Conservation (phyloP, 148 eudicot genomes). For the Cornus controversa region DNA sequence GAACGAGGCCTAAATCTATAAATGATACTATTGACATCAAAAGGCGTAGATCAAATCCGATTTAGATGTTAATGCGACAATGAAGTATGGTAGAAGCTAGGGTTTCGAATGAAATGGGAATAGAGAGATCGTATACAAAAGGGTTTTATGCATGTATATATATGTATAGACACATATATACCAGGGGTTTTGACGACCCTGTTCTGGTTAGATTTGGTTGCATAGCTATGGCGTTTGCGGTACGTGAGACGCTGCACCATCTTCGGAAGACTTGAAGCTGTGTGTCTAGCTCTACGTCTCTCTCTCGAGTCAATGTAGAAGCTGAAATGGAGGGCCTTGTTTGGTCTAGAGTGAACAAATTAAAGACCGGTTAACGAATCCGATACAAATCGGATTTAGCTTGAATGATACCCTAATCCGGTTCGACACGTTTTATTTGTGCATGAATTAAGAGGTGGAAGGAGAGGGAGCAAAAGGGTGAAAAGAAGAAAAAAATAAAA, state of each 20-base stretch:
- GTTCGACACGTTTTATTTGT: no score
- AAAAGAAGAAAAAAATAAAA: no score
- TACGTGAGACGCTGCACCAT: slow-evolving; percentile 64
- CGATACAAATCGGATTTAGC: no score
- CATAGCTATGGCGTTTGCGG: slow-evolving; percentile 59
- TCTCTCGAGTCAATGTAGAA: slow-evolving; percentile 5
- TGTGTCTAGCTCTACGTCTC: slow-evolving; percentile 20
- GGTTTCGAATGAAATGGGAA: background rate
- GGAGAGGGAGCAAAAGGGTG: no score
- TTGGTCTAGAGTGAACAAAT: background rate
- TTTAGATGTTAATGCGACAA: background rate
- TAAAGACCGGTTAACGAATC: background rate
- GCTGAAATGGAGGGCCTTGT: slow-evolving; percentile 14
- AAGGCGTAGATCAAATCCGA: background rate
- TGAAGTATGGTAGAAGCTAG: background rate
- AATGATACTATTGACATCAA: background rate
- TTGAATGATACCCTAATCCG: no score
- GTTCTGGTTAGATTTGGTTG: slow-evolving; percentile 67
- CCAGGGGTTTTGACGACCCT: slow-evolving; percentile 68
- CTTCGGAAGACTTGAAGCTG: background rate
- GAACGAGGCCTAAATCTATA: background rate
- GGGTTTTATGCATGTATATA: background rate
- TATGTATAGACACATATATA: slow-evolving; percentile 1
- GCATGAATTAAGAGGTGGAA: no score
- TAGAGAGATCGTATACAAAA: background rate